These are phyloP conservation scores for Suillus subalutaceus DNA, from an alignment of 768 basidiomycete species.

Conservation along the genomic window DNA sequence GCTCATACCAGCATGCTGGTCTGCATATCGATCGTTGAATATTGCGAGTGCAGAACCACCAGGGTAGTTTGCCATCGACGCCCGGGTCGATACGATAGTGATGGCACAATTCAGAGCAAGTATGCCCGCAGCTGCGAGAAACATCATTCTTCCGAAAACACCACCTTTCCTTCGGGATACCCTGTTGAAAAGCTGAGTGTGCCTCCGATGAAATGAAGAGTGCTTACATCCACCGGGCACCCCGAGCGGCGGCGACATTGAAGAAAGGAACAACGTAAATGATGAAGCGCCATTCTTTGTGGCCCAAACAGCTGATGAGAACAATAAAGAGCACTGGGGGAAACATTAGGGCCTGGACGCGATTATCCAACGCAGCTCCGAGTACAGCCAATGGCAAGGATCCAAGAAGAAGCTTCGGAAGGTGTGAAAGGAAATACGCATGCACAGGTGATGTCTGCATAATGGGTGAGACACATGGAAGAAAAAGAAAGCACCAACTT, in stretches of 20 bases:
- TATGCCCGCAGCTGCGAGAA: slow-evolving; percentile 49
- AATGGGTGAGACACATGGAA: slow-evolving; percentile 7
- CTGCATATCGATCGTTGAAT: slow-evolving; percentile 58
- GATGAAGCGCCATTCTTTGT: slow-evolving; percentile 99
- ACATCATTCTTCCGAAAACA: slow-evolving; percentile 47
- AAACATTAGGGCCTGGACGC: slow-evolving; percentile 52
- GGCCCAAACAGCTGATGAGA: slow-evolving; percentile 75
- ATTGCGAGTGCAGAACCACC: slow-evolving; percentile 73
- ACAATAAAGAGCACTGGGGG: slow-evolving; percentile 57
- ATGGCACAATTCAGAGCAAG: slow-evolving; percentile 54
- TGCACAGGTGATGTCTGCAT: slow-evolving; percentile 68
- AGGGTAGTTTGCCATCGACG: slow-evolving; percentile 84
- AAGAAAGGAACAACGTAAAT: slow-evolving; percentile 82
- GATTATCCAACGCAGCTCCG: slow-evolving; percentile 49
- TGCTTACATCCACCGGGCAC: slow-evolving; percentile 65
- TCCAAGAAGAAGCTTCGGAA: slow-evolving; percentile 79
- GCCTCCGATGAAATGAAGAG: slow-evolving; percentile 5
- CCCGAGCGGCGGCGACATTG: slow-evolving; percentile 79
- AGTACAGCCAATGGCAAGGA: slow-evolving; percentile 63
- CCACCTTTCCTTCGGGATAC: slow-evolving; percentile 50
- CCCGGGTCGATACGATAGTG: slow-evolving; percentile 54
- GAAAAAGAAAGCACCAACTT: slow-evolving; percentile 32
- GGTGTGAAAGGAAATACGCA: slow-evolving; percentile 64
- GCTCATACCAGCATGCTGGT: slow-evolving; percentile 15
- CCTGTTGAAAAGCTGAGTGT: slow-evolving; percentile 32